Evolutionary conservation across 495 filamentous ascomycete genomes (phyloP).

Genomic region (Penicillium soppii): DNA sequence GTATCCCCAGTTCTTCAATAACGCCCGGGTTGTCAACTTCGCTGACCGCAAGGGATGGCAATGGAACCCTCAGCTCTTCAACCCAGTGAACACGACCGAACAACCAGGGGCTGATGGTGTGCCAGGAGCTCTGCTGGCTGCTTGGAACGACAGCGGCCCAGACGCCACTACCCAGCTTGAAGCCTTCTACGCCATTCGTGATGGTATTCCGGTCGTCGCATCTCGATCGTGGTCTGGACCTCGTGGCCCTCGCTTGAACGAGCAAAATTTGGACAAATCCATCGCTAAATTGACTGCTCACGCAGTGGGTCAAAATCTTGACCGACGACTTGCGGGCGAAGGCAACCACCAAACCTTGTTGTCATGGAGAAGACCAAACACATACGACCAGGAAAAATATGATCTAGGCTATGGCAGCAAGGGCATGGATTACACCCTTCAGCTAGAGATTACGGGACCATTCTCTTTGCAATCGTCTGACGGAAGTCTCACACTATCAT

Average conservation of each 20-base stretch:
- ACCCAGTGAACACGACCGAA: conserved; percentile 42
- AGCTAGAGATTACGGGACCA: conserved; percentile 34
- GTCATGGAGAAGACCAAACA: conserved; percentile 6
- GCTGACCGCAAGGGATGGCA: conserved; percentile 42
- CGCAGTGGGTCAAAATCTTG: conserved; percentile 51
- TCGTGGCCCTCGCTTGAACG: conserved; percentile 33
- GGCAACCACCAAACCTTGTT: neutral
- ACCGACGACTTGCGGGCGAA: conserved; percentile 29
- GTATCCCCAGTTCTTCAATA: conserved; percentile 55
- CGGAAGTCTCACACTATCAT: conserved; percentile 29
- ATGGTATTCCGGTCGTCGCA: conserved; percentile 49
- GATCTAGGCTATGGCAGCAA: conserved; percentile 45
- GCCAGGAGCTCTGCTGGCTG: conserved; percentile 51
- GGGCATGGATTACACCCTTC: conserved; percentile 52
- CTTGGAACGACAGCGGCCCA: conserved; percentile 58
- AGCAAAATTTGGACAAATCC: conserved; percentile 20
- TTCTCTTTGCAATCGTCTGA: conserved; percentile 43
- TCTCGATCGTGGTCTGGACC: conserved; percentile 45
- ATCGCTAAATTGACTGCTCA: conserved; percentile 36
- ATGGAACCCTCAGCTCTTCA: conserved; percentile 51
- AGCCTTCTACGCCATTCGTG: conserved; percentile 51
- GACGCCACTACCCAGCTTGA: conserved; percentile 57
- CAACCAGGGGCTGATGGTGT: conserved; percentile 31
- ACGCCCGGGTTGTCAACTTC: conserved; percentile 47
- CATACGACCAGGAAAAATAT: neutral